These are phyloP conservation scores for Rhizopus microsporus DNA, from an alignment of 371 early-diverging fungal genomes.

Conservation along the genomic window DNA sequence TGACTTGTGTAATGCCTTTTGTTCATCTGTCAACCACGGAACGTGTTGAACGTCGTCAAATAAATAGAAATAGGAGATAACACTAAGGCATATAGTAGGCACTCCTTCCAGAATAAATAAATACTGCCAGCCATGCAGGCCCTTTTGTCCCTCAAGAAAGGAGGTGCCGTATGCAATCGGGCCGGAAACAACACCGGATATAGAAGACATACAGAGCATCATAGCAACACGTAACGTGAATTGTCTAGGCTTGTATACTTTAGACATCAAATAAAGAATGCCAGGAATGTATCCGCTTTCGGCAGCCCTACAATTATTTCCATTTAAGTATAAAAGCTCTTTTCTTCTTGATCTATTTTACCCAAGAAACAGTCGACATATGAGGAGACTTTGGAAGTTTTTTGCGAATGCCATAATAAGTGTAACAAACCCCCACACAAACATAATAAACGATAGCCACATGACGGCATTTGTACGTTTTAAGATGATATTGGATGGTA, in stretches of 20 bases:
- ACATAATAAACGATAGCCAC: slow-evolving; percentile 53
- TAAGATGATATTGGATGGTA: slow-evolving; percentile 50
- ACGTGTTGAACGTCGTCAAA: slow-evolving; percentile 32
- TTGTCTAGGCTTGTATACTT: slow-evolving; percentile 28
- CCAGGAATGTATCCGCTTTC: slow-evolving; percentile 43
- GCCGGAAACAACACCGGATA: slow-evolving; percentile 34
- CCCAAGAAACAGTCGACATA: slow-evolving; percentile 37
- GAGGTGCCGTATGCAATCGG: slow-evolving; percentile 39
- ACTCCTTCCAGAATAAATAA: slow-evolving; percentile 45
- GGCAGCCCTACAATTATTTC: slow-evolving; percentile 17
- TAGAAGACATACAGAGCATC: slow-evolving; percentile 23
- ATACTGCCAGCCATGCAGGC: slow-evolving; percentile 48
- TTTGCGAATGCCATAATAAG: slow-evolving; percentile 41
- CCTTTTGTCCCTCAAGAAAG: slow-evolving; percentile 32
- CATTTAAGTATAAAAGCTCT: neutral
- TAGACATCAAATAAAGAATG: slow-evolving; percentile 29
- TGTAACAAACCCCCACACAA: slow-evolving; percentile 47
- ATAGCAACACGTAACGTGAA: slow-evolving; percentile 29
- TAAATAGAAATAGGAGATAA: slow-evolving; percentile 34
- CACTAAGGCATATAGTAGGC: slow-evolving; percentile 35
- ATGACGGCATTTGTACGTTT: slow-evolving; percentile 39
- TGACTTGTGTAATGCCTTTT: slow-evolving; percentile 27
- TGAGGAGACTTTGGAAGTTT: slow-evolving; percentile 29
- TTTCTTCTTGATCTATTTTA: slow-evolving; percentile 7
- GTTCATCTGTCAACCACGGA: slow-evolving; percentile 26